phyloP scores from a whole-genome alignment of 495 filamentous ascomycete genomes.

The Lasiosphaeria ovina region DNA sequence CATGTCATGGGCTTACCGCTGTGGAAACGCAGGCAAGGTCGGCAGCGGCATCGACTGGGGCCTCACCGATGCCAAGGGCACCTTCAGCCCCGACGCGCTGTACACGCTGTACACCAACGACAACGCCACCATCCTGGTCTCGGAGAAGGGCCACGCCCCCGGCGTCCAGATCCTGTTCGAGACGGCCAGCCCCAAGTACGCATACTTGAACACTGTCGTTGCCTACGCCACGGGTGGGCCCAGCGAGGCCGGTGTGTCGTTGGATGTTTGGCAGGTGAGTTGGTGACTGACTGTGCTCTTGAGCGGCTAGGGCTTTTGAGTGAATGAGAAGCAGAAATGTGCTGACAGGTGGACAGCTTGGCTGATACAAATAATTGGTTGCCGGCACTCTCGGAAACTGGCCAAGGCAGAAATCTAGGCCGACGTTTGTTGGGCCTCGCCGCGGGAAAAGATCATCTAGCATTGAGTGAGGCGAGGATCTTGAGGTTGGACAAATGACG shows the following conservation, averaged over 20 bases:
- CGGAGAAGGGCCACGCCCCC: conserved; percentile 26
- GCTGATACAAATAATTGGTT: too few relatives aligned
- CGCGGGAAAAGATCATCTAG: too few relatives aligned
- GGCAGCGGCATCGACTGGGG: conserved; percentile 26
- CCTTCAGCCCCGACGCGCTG: conserved; percentile 26
- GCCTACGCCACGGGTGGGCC: conserved; percentile 22
- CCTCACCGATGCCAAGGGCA: conserved; percentile 21
- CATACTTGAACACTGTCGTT: conserved; percentile 21
- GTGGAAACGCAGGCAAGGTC: conserved; percentile 17
- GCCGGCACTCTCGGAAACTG: too few relatives aligned
- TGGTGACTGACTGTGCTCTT: background rate
- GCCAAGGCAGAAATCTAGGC: too few relatives aligned
- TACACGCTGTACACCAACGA: conserved; percentile 25
- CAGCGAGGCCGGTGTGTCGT: conserved; percentile 12
- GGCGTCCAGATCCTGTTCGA: conserved; percentile 27
- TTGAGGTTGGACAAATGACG: too few relatives aligned
- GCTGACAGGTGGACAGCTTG: too few relatives aligned
- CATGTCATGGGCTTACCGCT: background rate
- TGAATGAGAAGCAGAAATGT: too few relatives aligned
- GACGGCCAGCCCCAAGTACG: conserved; percentile 25
- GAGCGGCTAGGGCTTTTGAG: too few relatives aligned
- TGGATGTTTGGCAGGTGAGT: conserved; percentile 32
- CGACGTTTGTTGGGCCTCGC: too few relatives aligned
- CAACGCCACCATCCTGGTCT: conserved; percentile 24
- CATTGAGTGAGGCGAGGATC: too few relatives aligned